Evolutionary conservation across 306 rosid genomes (phyloP).

Genomic region (Medicago arabica): DNA sequence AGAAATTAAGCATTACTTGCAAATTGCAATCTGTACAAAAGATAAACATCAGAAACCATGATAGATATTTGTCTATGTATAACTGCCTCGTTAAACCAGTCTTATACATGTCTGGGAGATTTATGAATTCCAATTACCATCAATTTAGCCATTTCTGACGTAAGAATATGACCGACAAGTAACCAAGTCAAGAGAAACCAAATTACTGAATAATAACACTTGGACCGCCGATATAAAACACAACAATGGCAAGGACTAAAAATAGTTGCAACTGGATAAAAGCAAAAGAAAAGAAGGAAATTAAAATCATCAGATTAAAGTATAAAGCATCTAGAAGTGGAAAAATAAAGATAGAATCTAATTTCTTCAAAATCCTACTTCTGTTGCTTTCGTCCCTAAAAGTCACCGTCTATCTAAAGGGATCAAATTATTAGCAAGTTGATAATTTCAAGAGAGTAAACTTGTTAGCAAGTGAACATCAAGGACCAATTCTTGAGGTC

Average conservation of each 20-base stretch:
- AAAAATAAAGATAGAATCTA: not conserved
- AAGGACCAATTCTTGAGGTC: constrained; percentile 3
- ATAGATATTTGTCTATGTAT: too few relatives aligned
- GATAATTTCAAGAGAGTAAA: not conserved
- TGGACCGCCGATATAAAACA: too few relatives aligned
- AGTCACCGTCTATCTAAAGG: not conserved
- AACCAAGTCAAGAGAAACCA: too few relatives aligned
- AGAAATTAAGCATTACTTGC: not conserved
- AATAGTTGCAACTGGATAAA: too few relatives aligned
- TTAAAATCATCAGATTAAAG: too few relatives aligned
- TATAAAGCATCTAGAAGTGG: not conserved
- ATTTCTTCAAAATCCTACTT: not conserved
- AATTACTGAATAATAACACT: too few relatives aligned
- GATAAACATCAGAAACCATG: not conserved
- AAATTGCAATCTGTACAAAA: not conserved
- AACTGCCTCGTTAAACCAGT: too few relatives aligned
- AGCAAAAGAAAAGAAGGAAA: not conserved
- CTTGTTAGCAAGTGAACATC: not conserved
- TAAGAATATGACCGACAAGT: too few relatives aligned
- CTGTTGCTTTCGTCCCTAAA: constrained; percentile 1
- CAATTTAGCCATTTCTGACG: too few relatives aligned
- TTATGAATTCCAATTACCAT: too few relatives aligned
- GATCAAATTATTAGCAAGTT: not conserved
- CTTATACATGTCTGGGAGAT: too few relatives aligned
- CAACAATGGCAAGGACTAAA: too few relatives aligned